Base-by-base conservation (phyloP, 2,329 filamentous ascomycete species). In the Cladophialophora exuberans region DNA sequence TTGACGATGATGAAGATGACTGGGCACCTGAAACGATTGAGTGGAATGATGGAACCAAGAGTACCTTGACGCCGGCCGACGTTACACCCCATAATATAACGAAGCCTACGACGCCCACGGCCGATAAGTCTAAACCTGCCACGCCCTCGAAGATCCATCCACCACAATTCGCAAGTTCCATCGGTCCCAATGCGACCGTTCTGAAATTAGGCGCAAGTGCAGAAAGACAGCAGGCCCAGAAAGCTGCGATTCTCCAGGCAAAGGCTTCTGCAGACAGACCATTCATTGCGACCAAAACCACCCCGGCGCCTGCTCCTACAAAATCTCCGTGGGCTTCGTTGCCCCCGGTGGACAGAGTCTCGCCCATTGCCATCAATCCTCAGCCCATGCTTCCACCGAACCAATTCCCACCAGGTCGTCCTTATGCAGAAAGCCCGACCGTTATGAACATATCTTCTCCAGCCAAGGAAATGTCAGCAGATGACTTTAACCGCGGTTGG, bases 271-370 rank as follows among this genome's bases (percentile, higher is more conserved):
- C 55, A n/a, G 81, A 83, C 15, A 84, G 81, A 64, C 73, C 76
- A 10, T 77, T 76, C 1, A 67, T 82, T 20, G 75, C 56, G 15
- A 54, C 70, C 18, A 72, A 72, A 22, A 74, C 73, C 51, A 72
- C 69, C 46, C 68, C 71, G 22, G 73, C 73, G 23, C 82, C 87
- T 6, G 80, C 85, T 1, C 87, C 90, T 0, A 82, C 86, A 22
- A 97, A 96, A 69, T 97, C 92, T 3, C 93, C 93, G 3, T 97
- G 93, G 93, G 93, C 93, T 20, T 69, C 87, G 28, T 74, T 97
- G 23, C 93, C 93, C 11, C 90, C 90, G 1, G 83, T 97, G 5
- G 90, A 96, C 9, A 93, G 87, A 68, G 82, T 87, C 0, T 84
- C 90, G 1, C 91, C 89, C 0, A 74, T 86, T 13, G 72, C 81